A percentile compares a stretch with the other conserved stretches of the same genome.
Conservation (phyloP, 257 asterid species). For the Coffea canephora region DNA sequence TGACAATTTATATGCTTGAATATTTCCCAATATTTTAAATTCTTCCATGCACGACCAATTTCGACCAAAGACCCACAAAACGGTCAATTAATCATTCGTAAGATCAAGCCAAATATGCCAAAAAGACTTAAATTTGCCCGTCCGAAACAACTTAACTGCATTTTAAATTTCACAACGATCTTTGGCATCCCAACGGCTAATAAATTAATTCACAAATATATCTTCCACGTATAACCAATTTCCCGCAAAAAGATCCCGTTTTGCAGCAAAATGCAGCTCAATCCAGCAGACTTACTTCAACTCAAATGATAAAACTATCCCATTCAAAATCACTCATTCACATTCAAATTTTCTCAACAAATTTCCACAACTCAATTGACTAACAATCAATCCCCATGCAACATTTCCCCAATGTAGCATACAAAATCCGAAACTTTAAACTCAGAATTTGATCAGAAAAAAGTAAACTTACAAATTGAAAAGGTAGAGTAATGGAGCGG, state of each 20-base stretch:
- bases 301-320: neutral
- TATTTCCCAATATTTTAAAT: neutral
- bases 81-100: neutral
- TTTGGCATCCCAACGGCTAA: neutral
- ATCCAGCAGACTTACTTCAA: neutral
- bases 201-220: no score
- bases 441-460: neutral
- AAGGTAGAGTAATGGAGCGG: constrained; percentile 47
- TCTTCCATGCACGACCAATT: neutral
- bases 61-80: neutral
- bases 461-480: constrained; percentile 38
- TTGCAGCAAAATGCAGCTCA: neutral
- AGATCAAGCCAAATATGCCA: neutral
- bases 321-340: neutral
- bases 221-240: neutral
- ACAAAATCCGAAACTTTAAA: neutral
- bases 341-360: neutral
- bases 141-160: neutral
- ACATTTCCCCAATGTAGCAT: neutral
- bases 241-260: neutral
- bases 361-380: neutral
- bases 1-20: neutral
- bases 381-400: neutral
- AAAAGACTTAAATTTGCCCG: neutral
- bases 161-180: neutral